phyloP scores from a whole-genome alignment of 371 early-diverging fungal species.

The Mucor piriformis region DNA sequence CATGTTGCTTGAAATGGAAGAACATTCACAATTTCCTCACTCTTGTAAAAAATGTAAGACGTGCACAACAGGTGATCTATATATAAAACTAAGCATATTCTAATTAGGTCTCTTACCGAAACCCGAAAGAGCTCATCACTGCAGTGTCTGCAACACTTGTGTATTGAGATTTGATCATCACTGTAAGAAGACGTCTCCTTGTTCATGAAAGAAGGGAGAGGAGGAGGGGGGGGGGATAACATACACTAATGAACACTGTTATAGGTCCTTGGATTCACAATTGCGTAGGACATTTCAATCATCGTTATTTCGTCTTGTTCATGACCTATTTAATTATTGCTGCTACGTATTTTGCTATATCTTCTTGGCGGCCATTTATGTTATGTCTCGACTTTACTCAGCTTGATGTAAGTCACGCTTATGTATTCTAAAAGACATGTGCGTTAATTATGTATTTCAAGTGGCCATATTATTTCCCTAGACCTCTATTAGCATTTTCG shows the following conservation, averaged over 20 bases:
- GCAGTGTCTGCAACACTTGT: conserved; percentile 85
- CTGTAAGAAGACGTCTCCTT: conserved; percentile 44
- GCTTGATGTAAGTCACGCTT: conserved; percentile 49
- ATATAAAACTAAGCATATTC: neutral
- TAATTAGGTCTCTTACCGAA: conserved; percentile 67
- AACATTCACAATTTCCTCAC: conserved; percentile 46
- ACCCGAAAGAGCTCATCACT: conserved; percentile 93
- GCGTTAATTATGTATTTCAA: too few species aligned
- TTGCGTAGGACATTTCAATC: conserved; percentile 84
- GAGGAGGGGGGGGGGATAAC: too few species aligned
- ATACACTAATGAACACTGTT: neutral
- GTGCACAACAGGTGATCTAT: too few species aligned
- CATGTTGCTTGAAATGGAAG: conserved; percentile 53
- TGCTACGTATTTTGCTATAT: conserved; percentile 65
- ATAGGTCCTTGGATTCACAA: conserved; percentile 80
- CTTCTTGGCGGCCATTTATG: conserved; percentile 61
- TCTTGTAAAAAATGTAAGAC: conserved; percentile 58
- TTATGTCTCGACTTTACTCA: conserved; percentile 50
- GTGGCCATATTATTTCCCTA: conserved; percentile 68
- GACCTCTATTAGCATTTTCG: conserved; percentile 59
- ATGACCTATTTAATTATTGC: conserved; percentile 68
- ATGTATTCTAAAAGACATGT: too few species aligned
- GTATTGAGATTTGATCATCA: conserved; percentile 76
- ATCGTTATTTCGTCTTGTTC: conserved; percentile 83
- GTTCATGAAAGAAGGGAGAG: neutral